Evolutionary conservation across 257 asterid genomes (phyloP).

Genomic region (Haberlea rhodopensis): DNA sequence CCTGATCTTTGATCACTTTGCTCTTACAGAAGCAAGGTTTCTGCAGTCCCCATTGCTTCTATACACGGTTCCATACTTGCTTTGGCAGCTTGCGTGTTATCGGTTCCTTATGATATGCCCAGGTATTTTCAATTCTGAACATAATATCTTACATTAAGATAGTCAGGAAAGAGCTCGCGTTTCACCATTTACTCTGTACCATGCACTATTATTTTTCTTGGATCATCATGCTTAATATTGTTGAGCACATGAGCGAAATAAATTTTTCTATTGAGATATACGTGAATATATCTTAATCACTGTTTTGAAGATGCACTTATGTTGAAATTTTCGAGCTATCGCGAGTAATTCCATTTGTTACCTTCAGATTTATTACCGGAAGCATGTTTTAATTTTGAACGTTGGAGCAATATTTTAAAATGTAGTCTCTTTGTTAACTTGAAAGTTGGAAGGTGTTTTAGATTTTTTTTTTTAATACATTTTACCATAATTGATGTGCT

Average conservation of each 20-base stretch:
- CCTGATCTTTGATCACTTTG: conserved; percentile 29
- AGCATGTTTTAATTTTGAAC: too few species aligned
- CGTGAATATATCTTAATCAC: neutral
- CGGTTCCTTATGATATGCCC: conserved; percentile 98
- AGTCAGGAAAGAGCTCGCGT: neutral
- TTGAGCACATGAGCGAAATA: neutral
- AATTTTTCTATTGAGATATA: neutral
- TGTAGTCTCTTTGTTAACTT: too few species aligned
- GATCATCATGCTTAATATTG: neutral
- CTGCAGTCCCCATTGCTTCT: conserved; percentile 66
- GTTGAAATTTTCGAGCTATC: neutral
- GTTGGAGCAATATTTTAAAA: too few species aligned
- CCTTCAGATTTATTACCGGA: neutral
- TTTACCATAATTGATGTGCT: neutral
- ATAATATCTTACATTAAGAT: conserved; percentile 18
- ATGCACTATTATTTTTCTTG: neutral
- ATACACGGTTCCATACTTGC: conserved; percentile 92
- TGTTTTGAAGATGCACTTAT: neutral
- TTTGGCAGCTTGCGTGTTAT: conserved; percentile 87
- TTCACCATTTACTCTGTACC: neutral
- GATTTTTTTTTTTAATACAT: too few species aligned
- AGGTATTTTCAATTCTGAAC: conserved; percentile 47
- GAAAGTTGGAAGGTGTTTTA: neutral
- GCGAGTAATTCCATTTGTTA: neutral
- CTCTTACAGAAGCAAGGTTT: conserved; percentile 55